A percentile compares a stretch with the other conserved stretches of the same genome.
These are phyloP conservation scores for Rhytidhysteron rufulum DNA, from an alignment of 2,329 filamentous ascomycete species.

Conservation along the genomic window DNA sequence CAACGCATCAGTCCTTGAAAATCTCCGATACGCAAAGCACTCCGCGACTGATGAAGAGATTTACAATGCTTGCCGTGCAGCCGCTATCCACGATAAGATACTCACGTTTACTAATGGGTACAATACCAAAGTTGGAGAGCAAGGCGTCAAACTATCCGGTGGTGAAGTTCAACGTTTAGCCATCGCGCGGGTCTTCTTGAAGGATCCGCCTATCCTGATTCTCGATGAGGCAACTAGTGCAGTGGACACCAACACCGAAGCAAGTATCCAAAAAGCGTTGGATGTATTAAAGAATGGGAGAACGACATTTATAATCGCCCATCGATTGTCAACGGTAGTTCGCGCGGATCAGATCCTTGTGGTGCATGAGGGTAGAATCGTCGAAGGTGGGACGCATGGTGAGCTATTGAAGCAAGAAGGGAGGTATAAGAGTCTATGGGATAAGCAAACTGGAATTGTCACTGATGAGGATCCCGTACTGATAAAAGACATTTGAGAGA, in stretches of 20 bases:
- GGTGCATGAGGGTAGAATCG: slow-evolving; percentile 65
- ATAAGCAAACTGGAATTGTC: slow-evolving; percentile 63
- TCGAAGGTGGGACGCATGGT: slow-evolving; percentile 72
- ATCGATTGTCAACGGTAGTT: slow-evolving; percentile 77
- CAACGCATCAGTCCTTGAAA: slow-evolving; percentile 59
- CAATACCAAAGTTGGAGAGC: slow-evolving; percentile 22
- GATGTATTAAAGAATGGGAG: slow-evolving; percentile 51
- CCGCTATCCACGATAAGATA: slow-evolving; percentile 61
- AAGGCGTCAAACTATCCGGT: slow-evolving; percentile 49
- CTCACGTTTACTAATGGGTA: slow-evolving; percentile 45
- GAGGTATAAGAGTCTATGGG: slow-evolving; percentile 81
- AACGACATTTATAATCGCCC: slow-evolving; percentile 65
- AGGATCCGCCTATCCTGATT: slow-evolving; percentile 72
- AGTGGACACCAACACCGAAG: slow-evolving; percentile 67
- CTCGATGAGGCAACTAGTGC: slow-evolving; percentile 83
- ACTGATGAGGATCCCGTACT: too few relatives aligned
- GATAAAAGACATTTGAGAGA: too few relatives aligned
- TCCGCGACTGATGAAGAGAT: slow-evolving; percentile 56
- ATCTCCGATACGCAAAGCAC: slow-evolving; percentile 57
- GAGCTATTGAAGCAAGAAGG: slow-evolving; percentile 67
- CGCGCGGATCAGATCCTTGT: slow-evolving; percentile 79
- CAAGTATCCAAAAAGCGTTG: slow-evolving; percentile 59
- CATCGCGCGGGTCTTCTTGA: slow-evolving; percentile 70
- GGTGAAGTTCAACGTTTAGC: slow-evolving; percentile 62
- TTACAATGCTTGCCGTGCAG: slow-evolving; percentile 54